These are phyloP conservation scores for Orbilia quercus DNA, from an alignment of 2,329 filamentous ascomycete species.

Conservation along the genomic window DNA sequence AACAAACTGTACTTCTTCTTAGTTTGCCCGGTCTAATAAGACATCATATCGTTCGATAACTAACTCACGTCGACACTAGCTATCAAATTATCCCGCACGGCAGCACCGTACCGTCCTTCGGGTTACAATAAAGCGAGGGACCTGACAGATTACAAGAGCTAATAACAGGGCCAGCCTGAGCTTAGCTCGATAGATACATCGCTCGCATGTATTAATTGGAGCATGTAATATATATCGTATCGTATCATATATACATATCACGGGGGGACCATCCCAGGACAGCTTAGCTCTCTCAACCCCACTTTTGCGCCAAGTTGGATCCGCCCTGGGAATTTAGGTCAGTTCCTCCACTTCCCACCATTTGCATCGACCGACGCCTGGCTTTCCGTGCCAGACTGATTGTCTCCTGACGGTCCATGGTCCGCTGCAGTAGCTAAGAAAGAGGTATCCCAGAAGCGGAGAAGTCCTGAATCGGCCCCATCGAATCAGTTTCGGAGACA, in stretches of 20 bases:
- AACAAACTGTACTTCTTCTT: constrained; percentile 5
- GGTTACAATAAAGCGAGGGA: constrained; percentile 43
- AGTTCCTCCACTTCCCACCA: constrained; percentile 36
- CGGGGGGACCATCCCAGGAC: constrained; percentile 43
- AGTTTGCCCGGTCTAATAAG: no score
- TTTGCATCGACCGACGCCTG: no score
- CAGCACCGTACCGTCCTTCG: constrained; percentile 39
- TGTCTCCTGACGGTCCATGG: constrained; percentile 40
- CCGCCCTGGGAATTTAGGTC: constrained; percentile 46
- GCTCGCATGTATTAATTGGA: not conserved
- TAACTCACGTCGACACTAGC: no score
- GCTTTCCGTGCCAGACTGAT: constrained; percentile 8
- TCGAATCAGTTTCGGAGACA: constrained; percentile 14
- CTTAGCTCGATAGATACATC: not conserved
- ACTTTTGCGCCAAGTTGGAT: constrained; percentile 47
- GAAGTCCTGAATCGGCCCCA: constrained; percentile 28
- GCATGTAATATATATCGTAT: no score
- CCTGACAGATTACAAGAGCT: constrained; percentile 28
- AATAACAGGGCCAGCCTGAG: constrained; percentile 3
- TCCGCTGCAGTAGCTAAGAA: no score
- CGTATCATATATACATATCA: no score
- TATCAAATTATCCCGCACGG: constrained; percentile 6
- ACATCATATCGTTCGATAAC: no score
- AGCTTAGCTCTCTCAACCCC: constrained; percentile 52
- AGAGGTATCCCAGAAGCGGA: constrained; percentile 25